Evolutionary conservation across 164 flowering plant genomes (phyloP).

Genomic region (Euptelea pleiosperma): DNA sequence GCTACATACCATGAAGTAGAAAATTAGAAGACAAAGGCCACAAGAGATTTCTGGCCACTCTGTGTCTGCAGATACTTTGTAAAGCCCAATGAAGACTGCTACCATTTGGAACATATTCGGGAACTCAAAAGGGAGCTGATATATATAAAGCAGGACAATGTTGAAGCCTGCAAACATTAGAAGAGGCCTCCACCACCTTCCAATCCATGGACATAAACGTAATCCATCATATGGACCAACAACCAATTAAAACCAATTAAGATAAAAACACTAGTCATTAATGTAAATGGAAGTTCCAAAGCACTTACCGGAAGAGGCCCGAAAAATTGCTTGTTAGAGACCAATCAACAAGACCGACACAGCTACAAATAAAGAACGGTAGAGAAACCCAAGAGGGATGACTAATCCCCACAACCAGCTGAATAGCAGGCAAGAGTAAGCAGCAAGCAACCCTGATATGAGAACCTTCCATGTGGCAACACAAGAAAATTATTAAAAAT

Average conservation of each 20-base stretch:
- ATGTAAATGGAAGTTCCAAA: neutral
- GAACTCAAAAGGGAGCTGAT: constrained; percentile 74
- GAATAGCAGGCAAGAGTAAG: constrained; percentile 76
- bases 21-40: constrained; percentile 57
- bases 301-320: constrained; percentile 71
- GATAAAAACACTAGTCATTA: neutral
- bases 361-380: constrained; percentile 90
- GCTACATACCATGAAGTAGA: constrained; percentile 66
- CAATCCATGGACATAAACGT: constrained; percentile 23
- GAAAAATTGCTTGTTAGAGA: constrained; percentile 91
- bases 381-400: constrained; percentile 91
- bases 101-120: constrained; percentile 37
- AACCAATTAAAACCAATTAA: constrained; percentile 10
- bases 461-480: constrained; percentile 52
- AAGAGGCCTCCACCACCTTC: constrained; percentile 96
- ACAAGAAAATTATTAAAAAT: constrained; percentile 16
- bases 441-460: constrained; percentile 73
- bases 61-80: constrained; percentile 51
- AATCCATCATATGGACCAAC: constrained; percentile 10
- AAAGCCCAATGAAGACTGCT: constrained; percentile 74
- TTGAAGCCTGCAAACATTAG: constrained; percentile 66
- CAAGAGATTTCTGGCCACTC: constrained; percentile 74
- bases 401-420: constrained; percentile 85
- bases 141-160: constrained; percentile 65
- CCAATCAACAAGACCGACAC: constrained; percentile 90